Evolutionary conservation across 371 early-diverging fungal genomes (phyloP).

Genomic region (Zancudomyces culisetae): DNA sequence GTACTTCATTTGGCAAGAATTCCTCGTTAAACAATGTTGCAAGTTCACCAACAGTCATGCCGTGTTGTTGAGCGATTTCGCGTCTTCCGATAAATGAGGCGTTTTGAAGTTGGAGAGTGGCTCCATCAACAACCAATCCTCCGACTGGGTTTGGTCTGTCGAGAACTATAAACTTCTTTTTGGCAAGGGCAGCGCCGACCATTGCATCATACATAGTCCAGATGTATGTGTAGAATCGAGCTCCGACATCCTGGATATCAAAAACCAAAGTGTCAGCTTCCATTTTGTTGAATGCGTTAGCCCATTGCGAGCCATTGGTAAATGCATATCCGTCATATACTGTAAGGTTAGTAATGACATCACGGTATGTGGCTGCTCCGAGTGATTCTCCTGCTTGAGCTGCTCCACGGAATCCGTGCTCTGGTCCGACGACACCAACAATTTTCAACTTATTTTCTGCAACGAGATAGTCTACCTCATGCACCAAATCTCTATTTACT

Average conservation of each 20-base stretch:
- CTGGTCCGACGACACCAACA: not conserved
- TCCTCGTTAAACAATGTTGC: not conserved
- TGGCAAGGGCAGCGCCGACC: not conserved
- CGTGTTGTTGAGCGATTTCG: not conserved
- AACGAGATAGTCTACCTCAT: not conserved
- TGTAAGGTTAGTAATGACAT: not conserved
- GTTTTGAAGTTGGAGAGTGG: not conserved
- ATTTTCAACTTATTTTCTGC: not conserved
- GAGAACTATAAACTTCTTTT: not conserved
- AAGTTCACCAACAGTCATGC: slow-evolving; percentile 3
- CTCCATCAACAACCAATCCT: not conserved
- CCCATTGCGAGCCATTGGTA: not conserved
- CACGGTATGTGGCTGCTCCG: not conserved
- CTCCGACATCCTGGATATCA: slow-evolving; percentile 3
- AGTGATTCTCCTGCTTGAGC: not conserved
- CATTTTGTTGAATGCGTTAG: not conserved
- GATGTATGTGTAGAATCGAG: not conserved
- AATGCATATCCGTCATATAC: slow-evolving; percentile 1
- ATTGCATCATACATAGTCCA: slow-evolving; percentile 1
- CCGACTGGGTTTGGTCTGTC: slow-evolving; percentile 2
- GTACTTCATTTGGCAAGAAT: not conserved
- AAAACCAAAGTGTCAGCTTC: not conserved
- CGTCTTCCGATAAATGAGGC: not conserved
- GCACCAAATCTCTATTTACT: not conserved
- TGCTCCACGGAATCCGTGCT: not conserved